Conservation (phyloP, 2,329 filamentous ascomycete genomes). For the Cladophialophora immunda region DNA sequence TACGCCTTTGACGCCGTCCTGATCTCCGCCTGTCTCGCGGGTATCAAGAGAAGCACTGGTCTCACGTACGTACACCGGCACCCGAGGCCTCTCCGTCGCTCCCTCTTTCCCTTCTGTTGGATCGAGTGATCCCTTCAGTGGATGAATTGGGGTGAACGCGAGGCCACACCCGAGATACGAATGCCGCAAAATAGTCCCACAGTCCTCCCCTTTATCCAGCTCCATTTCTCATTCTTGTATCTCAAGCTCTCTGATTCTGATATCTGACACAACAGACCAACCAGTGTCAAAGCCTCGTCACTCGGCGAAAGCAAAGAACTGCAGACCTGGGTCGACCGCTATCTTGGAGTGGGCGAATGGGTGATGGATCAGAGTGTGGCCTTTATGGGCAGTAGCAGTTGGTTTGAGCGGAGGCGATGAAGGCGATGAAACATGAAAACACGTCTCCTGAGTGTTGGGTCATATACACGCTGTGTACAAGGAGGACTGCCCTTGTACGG, state of each 20-base stretch:
- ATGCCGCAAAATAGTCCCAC: background rate
- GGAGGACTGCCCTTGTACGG: background rate
- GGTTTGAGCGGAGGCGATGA: slow-evolving; percentile 89
- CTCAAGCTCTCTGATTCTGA: slow-evolving; percentile 39
- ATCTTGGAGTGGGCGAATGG: slow-evolving; percentile 94
- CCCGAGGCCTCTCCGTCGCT: slow-evolving; percentile 43
- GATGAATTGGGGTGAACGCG: background rate
- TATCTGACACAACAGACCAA: slow-evolving; percentile 36
- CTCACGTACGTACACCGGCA: slow-evolving; percentile 83
- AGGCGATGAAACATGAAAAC: slow-evolving; percentile 4
- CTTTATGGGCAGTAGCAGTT: slow-evolving; percentile 84
- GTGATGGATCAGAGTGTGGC: slow-evolving; percentile 98
- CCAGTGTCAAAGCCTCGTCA: slow-evolving; percentile 87
- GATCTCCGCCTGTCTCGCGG: slow-evolving; percentile 92
- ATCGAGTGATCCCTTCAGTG: background rate
- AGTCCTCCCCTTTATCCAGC: background rate
- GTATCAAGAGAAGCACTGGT: slow-evolving; percentile 96
- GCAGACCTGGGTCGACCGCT: slow-evolving; percentile 89
- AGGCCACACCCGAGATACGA: background rate
- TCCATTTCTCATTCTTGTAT: background rate
- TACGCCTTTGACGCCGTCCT: slow-evolving; percentile 97
- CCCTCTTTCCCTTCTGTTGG: background rate
- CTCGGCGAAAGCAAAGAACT: slow-evolving; percentile 84
- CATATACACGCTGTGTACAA: background rate
- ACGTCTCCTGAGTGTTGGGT: background rate